These are phyloP conservation scores for Lumnitzera racemosa DNA, from an alignment of 345 rosid genomes.

Conservation along the genomic window DNA sequence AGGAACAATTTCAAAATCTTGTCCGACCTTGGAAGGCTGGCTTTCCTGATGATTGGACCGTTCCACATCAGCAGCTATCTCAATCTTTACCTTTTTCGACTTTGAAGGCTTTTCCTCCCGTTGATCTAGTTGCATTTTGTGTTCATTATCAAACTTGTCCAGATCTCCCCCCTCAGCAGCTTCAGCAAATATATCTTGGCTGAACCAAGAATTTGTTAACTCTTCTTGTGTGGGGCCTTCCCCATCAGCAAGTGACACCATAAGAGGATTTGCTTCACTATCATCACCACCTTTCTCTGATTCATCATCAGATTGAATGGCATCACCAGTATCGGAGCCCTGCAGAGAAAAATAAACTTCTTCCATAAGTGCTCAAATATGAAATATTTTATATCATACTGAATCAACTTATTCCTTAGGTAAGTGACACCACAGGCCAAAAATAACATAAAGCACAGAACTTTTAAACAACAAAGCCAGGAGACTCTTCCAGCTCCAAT, in stretches of 20 bases:
- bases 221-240: conserved; percentile 57
- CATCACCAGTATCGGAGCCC: conserved; percentile 47
- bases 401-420: background rate
- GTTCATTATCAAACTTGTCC: conserved; percentile 40
- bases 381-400: background rate
- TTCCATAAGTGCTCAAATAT: too few species aligned
- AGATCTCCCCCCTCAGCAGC: conserved; percentile 75
- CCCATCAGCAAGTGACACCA: conserved; percentile 66
- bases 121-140: conserved; percentile 37
- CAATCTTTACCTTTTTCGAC: conserved; percentile 27
- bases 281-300: conserved; percentile 55
- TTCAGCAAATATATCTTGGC: conserved; percentile 77
- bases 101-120: conserved; percentile 10
- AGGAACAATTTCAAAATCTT: conserved; percentile 81
- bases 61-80: conserved; percentile 5
- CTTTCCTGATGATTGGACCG: conserved; percentile 10
- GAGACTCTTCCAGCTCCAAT: too few species aligned
- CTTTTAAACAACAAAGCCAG: too few species aligned
- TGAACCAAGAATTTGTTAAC: conserved; percentile 69
- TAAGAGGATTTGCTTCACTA: conserved; percentile 74
- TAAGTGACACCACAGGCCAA: too few species aligned
- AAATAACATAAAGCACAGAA: too few species aligned
- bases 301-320: conserved; percentile 44
- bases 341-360: conserved; percentile 15
- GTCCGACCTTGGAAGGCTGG: conserved; percentile 28